Evolutionary conservation across 129 eudicot genomes (phyloP).

Genomic region (Helianthus annuus): HanXRQr2.0-SUNRISE NC_035444.2:153502609-153503108

Average conservation of each 20-base stretch:
- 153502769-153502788: too few relatives aligned
- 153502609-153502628: too few relatives aligned
- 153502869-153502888: background rate
- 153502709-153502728: too few relatives aligned
- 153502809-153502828: background rate
- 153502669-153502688: too few relatives aligned
- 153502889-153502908: background rate
- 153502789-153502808: background rate
- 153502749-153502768: conserved; percentile 2
- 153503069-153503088: conserved; percentile 84
- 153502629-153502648: too few relatives aligned
- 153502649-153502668: too few relatives aligned
- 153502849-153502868: background rate
- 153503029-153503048: conserved; percentile 15
- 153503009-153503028: background rate
- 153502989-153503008: conserved; percentile 50
- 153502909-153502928: background rate
- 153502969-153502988: conserved; percentile 86
- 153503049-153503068: conserved; percentile 79
- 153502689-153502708: too few relatives aligned
- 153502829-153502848: background rate
- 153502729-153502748: background rate
- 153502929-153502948: conserved; percentile 29
- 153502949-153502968: conserved; percentile 73
- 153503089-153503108: conserved; percentile 83